These are phyloP conservation scores for Claviceps sp. DNA, from an alignment of 2,329 filamentous ascomycete genomes.

Conservation along the genomic window DNA sequence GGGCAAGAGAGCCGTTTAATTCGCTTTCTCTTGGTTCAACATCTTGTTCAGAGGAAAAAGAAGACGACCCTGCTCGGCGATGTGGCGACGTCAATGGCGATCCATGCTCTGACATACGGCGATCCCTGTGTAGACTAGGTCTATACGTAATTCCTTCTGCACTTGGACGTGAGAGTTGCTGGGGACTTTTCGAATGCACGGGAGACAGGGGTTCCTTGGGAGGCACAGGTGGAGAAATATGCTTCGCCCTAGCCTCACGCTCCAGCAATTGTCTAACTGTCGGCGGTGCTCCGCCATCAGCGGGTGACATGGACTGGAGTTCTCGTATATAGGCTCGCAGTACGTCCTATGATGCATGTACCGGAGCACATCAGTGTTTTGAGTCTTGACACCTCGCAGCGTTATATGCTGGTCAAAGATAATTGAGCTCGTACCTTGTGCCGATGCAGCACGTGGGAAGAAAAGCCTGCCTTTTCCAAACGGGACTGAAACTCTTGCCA, in stretches of 20 bases:
- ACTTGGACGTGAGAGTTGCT: slow-evolving; percentile 16
- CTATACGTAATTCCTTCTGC: slow-evolving; percentile 29
- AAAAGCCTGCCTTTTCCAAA: slow-evolving; percentile 44
- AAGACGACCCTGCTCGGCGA: slow-evolving; percentile 19
- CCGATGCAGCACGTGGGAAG: slow-evolving; percentile 36
- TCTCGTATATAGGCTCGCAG: slow-evolving; percentile 48
- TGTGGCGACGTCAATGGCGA: slow-evolving; percentile 16
- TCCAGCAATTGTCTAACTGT: slow-evolving; percentile 42
- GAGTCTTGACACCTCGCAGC: not conserved
- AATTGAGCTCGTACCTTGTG: slow-evolving; percentile 36
- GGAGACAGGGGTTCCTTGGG: slow-evolving; percentile 14
- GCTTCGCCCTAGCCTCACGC: slow-evolving; percentile 20
- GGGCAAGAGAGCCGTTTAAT: slow-evolving; percentile 23
- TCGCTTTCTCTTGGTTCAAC: slow-evolving; percentile 14
- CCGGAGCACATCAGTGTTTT: not conserved
- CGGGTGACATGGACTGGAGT: slow-evolving; percentile 36
- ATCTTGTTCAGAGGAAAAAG: slow-evolving; percentile 21
- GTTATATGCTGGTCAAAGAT: not conserved
- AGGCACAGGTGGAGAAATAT: slow-evolving; percentile 7
- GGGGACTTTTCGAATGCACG: slow-evolving; percentile 18
- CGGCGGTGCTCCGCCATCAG: slow-evolving; percentile 30
- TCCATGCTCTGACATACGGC: slow-evolving; percentile 20
- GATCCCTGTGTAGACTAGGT: slow-evolving; percentile 25
- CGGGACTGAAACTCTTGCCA: slow-evolving; percentile 48
- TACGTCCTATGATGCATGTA: slow-evolving; percentile 31